Evolutionary conservation across 2,329 filamentous ascomycete genomes (phyloP), one percentile per base, ranked within the genome.

Genomic region (Colletotrichum sojae): DNA sequence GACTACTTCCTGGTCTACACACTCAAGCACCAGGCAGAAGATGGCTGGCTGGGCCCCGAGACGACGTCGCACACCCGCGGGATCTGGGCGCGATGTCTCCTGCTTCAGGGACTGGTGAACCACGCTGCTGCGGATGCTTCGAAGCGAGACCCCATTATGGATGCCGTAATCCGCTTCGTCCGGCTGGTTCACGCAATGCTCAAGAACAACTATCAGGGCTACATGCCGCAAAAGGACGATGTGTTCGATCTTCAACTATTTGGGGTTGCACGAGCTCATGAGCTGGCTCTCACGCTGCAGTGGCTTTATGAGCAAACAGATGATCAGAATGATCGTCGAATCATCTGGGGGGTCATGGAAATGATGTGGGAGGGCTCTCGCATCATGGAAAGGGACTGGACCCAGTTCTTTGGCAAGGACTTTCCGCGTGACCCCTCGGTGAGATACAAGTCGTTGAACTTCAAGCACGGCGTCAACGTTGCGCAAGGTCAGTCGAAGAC

Each of bases 21-120:
- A 2, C 76, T 90, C n/a, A 76, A 78, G 6, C 79, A 82, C 58
- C 86, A 88, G 66, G 80, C 82, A 36, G 70, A 73, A 1, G 88
- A 90, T 78, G 88, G 88, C 8, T 90, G 88, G 88, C 75, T 90
- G 18, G 87, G 88, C 0, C 85, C 85, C 0, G 87, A 89, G 76
- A 80, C 76, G 15, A 66, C 49, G 0, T 72, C 78, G 3, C 73
- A 79, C 6, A 79, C 78, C 18, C 77, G 86, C 58, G 83, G 85
- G 45, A 79, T 89, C 51, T 89, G 87, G 88, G 87, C 82, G 5
- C 77, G 86, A 15, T 85, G 82, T 71, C 82, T 85, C 15, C 77
- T 88, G 10, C 80, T 87, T 58, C 78, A 88, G 10, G 88, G 86
- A 1, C 43, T 56, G n/a, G 48, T 63, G 71, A 83, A 84, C 72